Evolutionary conservation across 495 filamentous ascomycete species (phyloP), one percentile per base, ranked within the genome.

Genomic region (Podospora appendiculata): DNA sequence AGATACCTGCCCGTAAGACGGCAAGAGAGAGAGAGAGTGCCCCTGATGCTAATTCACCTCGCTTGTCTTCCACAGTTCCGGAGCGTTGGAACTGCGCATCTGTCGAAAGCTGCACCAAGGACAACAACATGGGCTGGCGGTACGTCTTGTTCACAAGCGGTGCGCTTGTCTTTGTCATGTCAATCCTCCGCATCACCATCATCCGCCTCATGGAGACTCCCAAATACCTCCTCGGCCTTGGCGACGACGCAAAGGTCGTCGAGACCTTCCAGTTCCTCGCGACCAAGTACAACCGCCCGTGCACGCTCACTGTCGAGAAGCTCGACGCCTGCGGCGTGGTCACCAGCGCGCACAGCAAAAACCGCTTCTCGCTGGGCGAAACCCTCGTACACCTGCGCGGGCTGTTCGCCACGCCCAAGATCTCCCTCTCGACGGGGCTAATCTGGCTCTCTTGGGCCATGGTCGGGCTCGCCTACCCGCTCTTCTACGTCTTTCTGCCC

Each of bases 51-150:
- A 41, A 50, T 8, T 11, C 25, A 6, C 38, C n/a, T 38, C 13
- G 3, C 2, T 38, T 36, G n/a, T 36, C 11, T 18, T 44, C 6
- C 13, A 4, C 35, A 74, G 72, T 74, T 17, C 71, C 68, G 4
- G 43, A 52, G 10, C 58, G 63, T 39, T 77, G 71, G 74, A 79
- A 79, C n/a, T 91, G 88, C 58, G 59, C 72, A 6, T 70, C 75
- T 7, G 73, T 61, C 7, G 78, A 79, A 3, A 51, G 67, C 51
- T 90, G 88, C 61, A 77, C 72, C 16, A 79, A 73, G 55, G 69
- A 70, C 33, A 70, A 82, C 51, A 91, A 90, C 58, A 84, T 81
- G 81, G 89, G 89, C 52, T 94, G 89, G 89, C 72, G 89, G 54
- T 95, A 93, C 53, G 70, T 90, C 54, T 78, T 85, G 59, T 79